Base-by-base conservation (phyloP, 768 basidiomycete genomes). In the Leccinum pellstonianum region DNA sequence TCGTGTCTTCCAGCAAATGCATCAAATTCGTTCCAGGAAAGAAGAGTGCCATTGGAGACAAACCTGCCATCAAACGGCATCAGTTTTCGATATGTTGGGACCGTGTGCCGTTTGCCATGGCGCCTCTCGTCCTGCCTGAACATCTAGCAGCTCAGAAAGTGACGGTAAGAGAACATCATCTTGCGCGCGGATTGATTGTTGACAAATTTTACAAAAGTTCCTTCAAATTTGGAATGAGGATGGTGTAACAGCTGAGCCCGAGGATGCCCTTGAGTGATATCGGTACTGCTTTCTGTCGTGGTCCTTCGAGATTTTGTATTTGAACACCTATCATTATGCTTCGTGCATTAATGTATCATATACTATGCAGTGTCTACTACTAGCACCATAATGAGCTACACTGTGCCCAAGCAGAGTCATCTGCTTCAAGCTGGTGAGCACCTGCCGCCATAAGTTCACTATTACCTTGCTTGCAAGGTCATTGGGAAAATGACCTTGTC, bases 31-130 rank as follows among this genome's bases (percentile, higher is more conserved):
- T 86, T 4, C 74, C 86, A 5, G 90, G 90, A 19, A 98, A 98
- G 81, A 98, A 98, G 76, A 92, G 86, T 56, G 85, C 91, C 0
- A 72, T 89, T 3, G 95, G 95, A 1, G 96, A 99, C 73, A 91
- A 87, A 68, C 81, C 90, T 14, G 91, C 87, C 5, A 72, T 77
- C 2, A 86, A 83, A 65, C 83, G 84, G 27, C 77, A 86, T 64
- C 83, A 86, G 2, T 75, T 78, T 43, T 81, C 83, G 6, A 82
- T 93, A 41, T 80, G 82, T 29, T 93, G 93, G 88, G 83, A 85
- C 25, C 81, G 90, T 17, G 73, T 95, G 54, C 86, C 88, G 3
- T 92, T 82, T 64, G 90, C 87, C 0, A 80, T 76, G 14, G 68
- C 68, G 29, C 81, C 87, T 4, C 78, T 95, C 12, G 64, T 83